Base-by-base conservation (phyloP, 2,329 filamentous ascomycete species). In the Rhinocladiella mackenziei region DNA sequence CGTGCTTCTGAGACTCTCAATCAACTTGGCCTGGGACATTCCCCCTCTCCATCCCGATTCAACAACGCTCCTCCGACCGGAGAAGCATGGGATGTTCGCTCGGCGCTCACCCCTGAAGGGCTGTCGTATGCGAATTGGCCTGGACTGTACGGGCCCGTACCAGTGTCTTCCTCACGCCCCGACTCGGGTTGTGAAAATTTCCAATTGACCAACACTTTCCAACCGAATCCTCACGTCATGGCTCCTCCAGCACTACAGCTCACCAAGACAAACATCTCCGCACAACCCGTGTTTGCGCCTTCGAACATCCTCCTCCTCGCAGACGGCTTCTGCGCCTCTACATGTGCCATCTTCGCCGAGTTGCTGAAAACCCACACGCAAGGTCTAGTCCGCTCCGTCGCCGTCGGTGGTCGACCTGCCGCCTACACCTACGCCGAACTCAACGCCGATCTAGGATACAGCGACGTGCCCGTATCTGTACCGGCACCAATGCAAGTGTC, bases 291-390 rank as follows among this genome's bases (percentile, higher is more conserved):
- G 14, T 68, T 67, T 36, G 37, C 57, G 2, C 51, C 65, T 1
- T 56, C 62, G 13, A 60, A 68, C 42, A 63, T 68, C 9, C 50
- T 67, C 37, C 52, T 69, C 58, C 60, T 77, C 39, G 71, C 70
- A 4, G 76, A 81, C 52, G 79, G 79, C 17, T 66, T 66, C 46
- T 84, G 80, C 58, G 72, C 68, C 8, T 81, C 77, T 0, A 78
- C 80, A 2, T 83, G 80, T 60, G 72, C 77, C 20, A 65, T 78
- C 29, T 78, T 82, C 58, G 66, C 68, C 9, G 71, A 78, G 32
- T 66, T 80, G 17, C 71, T 82, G 67, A 69, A 19, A 18, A 39
- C 42, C 2, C 30, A 22, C n/a, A 30, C 20, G 14, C 8, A 3
- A 17, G 17, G 41, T n/a, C 30, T 9, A 11, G 41, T 28, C 4